Evolutionary conservation across 805 yeast genomes (phyloP).

Genomic region (Spathaspora hagerdaliae): DNA sequence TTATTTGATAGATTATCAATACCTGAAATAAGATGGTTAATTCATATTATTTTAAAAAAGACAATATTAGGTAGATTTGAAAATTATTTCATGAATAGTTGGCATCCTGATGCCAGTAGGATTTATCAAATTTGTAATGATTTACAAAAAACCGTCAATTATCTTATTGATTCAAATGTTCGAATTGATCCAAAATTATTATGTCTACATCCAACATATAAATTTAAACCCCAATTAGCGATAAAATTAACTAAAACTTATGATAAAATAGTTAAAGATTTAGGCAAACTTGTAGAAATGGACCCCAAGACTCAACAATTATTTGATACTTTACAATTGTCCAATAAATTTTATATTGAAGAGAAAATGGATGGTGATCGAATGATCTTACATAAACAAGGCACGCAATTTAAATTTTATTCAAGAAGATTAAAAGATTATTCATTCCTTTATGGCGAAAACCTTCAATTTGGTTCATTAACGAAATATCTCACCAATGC

Average conservation of each 20-base stretch:
- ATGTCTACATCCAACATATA: constrained; percentile 42
- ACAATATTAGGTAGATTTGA: constrained; percentile 63
- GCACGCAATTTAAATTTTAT: constrained; percentile 42
- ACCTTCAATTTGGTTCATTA: constrained; percentile 47
- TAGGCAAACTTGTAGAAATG: constrained; percentile 31
- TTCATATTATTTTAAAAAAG: constrained; percentile 60
- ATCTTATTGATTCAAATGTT: constrained; percentile 45
- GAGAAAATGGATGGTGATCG: constrained; percentile 95
- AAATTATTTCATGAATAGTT: constrained; percentile 48
- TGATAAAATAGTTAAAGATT: constrained; percentile 43
- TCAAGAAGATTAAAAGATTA: constrained; percentile 73
- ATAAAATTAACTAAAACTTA: constrained; percentile 46
- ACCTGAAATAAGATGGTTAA: constrained; percentile 63
- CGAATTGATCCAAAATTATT: constrained; percentile 41
- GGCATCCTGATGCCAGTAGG: constrained; percentile 78
- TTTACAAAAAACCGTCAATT: constrained; percentile 54
- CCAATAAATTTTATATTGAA: constrained; percentile 58
- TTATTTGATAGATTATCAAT: constrained; percentile 52
- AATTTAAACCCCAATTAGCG: constrained; percentile 78
- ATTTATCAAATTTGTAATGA: constrained; percentile 64
- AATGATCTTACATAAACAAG: constrained; percentile 66
- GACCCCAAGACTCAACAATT: constrained; percentile 13
- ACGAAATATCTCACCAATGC: constrained; percentile 46
- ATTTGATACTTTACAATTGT: constrained; percentile 11
- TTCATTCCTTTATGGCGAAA: constrained; percentile 63